These are phyloP conservation scores for Gymnopilus dilepis DNA, from an alignment of 768 basidiomycete genomes.

Conservation along the genomic window DNA sequence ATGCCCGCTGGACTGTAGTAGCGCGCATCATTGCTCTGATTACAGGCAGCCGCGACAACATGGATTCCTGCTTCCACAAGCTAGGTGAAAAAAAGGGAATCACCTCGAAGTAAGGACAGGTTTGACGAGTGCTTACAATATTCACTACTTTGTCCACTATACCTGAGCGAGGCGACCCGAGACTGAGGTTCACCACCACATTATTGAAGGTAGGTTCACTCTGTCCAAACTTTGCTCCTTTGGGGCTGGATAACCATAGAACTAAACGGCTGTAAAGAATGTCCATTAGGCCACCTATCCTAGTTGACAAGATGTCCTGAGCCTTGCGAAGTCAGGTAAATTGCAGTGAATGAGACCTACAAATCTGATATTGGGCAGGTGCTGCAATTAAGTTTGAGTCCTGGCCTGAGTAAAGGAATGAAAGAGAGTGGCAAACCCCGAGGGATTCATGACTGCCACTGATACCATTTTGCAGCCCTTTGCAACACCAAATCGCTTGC, in stretches of 20 bases:
- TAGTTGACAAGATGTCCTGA: no score
- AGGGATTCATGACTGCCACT: not conserved
- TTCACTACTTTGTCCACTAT: not conserved
- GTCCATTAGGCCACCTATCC: no score
- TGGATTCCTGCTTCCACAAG: not conserved
- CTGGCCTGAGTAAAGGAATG: not conserved
- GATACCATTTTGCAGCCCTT: not conserved
- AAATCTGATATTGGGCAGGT: not conserved
- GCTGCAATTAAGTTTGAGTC: not conserved
- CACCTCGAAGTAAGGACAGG: no score
- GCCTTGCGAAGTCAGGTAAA: no score
- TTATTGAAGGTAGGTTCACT: no score
- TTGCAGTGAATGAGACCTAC: no score
- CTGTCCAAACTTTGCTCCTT: no score
- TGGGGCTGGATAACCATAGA: no score
- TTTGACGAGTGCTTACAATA: not conserved
- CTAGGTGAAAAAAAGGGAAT: no score
- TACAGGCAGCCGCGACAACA: conserved; percentile 33
- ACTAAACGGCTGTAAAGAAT: no score
- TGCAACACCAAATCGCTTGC: not conserved
- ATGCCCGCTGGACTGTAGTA: conserved; percentile 37
- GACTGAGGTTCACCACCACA: not conserved
- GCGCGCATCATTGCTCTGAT: conserved; percentile 32
- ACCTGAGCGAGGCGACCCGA: not conserved
- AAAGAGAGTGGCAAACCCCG: not conserved